Evolutionary conservation across 805 yeast species (phyloP).

Genomic region (Myxozyma udenii): DNA sequence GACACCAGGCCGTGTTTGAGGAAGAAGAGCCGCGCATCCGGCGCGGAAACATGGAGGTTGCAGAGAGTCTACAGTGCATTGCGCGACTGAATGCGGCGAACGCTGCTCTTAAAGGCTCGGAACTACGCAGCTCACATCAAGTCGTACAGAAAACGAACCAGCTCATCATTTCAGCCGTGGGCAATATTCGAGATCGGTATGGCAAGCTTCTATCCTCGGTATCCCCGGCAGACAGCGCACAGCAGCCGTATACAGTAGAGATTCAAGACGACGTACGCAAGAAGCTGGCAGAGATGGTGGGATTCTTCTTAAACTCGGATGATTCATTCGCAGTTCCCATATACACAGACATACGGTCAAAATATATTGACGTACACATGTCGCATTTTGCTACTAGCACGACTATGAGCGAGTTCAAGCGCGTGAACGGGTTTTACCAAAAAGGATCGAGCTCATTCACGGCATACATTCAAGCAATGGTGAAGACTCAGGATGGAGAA

Average conservation of each 20-base stretch:
- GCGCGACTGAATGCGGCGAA: slow-evolving; percentile 31
- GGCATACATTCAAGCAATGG: slow-evolving; percentile 7
- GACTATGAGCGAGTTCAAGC: slow-evolving; percentile 4
- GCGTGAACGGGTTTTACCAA: slow-evolving; percentile 18
- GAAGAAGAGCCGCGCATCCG: slow-evolving; percentile 28
- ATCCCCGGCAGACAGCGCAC: not conserved
- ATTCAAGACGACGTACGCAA: slow-evolving; percentile 8
- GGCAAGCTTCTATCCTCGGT: slow-evolving; percentile 7
- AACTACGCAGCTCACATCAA: slow-evolving; percentile 28
- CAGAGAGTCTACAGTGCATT: slow-evolving; percentile 32
- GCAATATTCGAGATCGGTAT: slow-evolving; percentile 19
- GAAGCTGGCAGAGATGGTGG: slow-evolving; percentile 19
- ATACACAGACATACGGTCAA: slow-evolving; percentile 19
- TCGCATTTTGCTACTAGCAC: slow-evolving; percentile 10
- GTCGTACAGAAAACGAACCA: slow-evolving; percentile 20
- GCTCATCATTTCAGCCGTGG: slow-evolving; percentile 20
- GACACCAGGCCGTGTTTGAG: slow-evolving; percentile 23
- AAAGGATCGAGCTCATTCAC: slow-evolving; percentile 20
- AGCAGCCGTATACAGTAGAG: not conserved
- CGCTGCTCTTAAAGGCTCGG: slow-evolving; percentile 31
- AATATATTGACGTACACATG: slow-evolving; percentile 8
- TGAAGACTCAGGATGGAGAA: slow-evolving; percentile 2
- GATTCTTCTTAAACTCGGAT: slow-evolving; percentile 22
- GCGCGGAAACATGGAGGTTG: slow-evolving; percentile 32
- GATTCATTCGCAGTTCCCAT: slow-evolving; percentile 10